These are phyloP conservation scores for Leccinum barrowsii DNA, from an alignment of 768 basidiomycete genomes.

Conservation along the genomic window DNA sequence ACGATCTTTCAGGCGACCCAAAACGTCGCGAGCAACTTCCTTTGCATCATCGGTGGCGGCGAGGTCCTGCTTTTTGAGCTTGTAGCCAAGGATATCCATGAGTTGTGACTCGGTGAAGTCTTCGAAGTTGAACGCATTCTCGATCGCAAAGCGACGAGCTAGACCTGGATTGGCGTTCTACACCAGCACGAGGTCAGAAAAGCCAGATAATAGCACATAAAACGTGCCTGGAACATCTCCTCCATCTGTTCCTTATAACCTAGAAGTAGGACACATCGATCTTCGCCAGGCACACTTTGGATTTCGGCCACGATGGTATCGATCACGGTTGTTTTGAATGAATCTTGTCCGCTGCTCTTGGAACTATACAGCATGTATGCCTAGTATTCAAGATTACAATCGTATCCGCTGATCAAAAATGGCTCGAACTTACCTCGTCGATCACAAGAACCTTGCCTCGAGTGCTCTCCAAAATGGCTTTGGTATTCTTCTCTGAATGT, in stretches of 20 bases:
- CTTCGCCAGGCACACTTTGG: constrained; percentile 65
- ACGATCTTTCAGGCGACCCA: constrained; percentile 35
- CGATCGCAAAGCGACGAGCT: constrained; percentile 62
- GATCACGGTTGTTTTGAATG: constrained; percentile 64
- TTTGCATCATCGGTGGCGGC: constrained; percentile 55
- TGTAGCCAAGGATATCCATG: constrained; percentile 47
- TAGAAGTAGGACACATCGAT: constrained; percentile 61
- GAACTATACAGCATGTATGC: constrained; percentile 51
- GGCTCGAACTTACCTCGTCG: constrained; percentile 50
- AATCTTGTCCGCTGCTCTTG: constrained; percentile 36
- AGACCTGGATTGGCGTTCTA: constrained; percentile 72
- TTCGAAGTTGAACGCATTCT: constrained; percentile 65
- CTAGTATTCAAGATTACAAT: neutral
- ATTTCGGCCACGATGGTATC: constrained; percentile 76
- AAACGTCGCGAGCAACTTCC: constrained; percentile 47
- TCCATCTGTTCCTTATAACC: constrained; percentile 65
- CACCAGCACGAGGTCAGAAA: neutral
- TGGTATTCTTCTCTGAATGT: constrained; percentile 61
- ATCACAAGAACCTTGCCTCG: constrained; percentile 69
- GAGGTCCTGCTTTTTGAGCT: constrained; percentile 56
- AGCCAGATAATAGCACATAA: neutral
- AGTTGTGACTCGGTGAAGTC: constrained; percentile 59
- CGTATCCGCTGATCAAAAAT: neutral
- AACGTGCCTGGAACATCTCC: constrained; percentile 69
- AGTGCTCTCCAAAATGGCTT: constrained; percentile 54